Conservation (phyloP, 139 green algal genomes). For the Chlorella sp. region DNA sequence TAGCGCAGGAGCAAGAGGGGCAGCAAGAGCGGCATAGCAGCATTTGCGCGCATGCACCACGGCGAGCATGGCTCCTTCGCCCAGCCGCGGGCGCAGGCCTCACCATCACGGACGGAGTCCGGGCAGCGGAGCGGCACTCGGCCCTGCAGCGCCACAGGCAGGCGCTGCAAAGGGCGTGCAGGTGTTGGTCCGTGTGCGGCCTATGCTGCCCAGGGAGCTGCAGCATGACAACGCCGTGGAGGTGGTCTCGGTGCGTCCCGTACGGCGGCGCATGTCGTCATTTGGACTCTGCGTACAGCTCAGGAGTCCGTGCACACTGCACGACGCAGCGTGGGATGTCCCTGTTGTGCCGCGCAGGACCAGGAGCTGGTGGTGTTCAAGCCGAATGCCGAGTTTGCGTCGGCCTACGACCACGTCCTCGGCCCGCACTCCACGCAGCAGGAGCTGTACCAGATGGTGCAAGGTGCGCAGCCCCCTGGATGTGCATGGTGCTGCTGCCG, state of each 20-base stretch:
- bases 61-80: no score
- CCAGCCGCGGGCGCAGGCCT: no score
- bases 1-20: no score
- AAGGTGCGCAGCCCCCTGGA: not conserved
- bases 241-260: constrained; percentile 24
- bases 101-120: no score
- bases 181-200: constrained; percentile 39
- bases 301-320: no score
- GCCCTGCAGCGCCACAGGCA: no score
- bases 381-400: constrained; percentile 30
- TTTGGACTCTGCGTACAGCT: not conserved
- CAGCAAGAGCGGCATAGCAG: no score
- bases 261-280: not conserved
- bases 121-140: no score
- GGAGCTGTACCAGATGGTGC: constrained; percentile 27
- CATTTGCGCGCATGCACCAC: no score
- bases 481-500: not conserved
- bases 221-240: constrained; percentile 36
- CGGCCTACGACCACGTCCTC: constrained; percentile 38
- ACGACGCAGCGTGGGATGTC: no score
- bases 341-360: not conserved
- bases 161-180: not conserved
- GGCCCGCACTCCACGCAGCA: constrained; percentile 27
- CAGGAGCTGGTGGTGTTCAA: constrained; percentile 27
- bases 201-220: constrained; percentile 41